phyloP scores from a whole-genome alignment of 352 stramenopile genomes.

The Blastocystis sp. region DNA sequence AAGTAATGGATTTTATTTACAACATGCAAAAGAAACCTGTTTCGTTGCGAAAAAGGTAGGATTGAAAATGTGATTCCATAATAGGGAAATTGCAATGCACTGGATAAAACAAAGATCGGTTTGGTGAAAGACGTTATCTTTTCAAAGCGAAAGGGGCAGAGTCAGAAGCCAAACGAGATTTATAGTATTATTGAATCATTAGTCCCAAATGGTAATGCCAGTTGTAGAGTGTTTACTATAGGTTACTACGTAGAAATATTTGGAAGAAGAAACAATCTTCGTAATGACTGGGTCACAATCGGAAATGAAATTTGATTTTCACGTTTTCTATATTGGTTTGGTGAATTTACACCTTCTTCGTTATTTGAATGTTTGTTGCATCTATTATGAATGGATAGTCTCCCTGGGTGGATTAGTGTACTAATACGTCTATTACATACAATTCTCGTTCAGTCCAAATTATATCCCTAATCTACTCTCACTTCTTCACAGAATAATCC shows the following conservation, averaged over 20 bases:
- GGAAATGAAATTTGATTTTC: constrained; percentile 38
- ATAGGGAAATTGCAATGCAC: constrained; percentile 4
- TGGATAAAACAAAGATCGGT: constrained; percentile 16
- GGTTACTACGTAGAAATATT: constrained; percentile 23
- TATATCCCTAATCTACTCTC: too few relatives aligned
- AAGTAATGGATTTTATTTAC: constrained; percentile 66
- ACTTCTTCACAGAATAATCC: too few relatives aligned
- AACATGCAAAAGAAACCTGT: constrained; percentile 67
- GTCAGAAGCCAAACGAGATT: constrained; percentile 66
- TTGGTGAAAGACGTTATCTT: constrained; percentile 66
- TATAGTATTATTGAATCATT: constrained; percentile 65
- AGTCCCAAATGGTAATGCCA: neutral
- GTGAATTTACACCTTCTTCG: too few relatives aligned
- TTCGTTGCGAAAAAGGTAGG: constrained; percentile 64
- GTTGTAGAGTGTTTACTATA: neutral
- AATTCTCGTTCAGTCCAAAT: too few relatives aligned
- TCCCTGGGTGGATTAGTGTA: too few relatives aligned
- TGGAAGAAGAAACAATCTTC: constrained; percentile 21
- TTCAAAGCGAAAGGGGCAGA: constrained; percentile 64
- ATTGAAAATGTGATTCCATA: neutral
- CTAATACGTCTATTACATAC: too few relatives aligned
- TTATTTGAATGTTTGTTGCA: too few relatives aligned
- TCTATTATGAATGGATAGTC: too few relatives aligned
- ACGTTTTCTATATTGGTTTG: neutral
- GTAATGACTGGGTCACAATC: constrained; percentile 30